A percentile compares a stretch with the other conserved stretches of the same genome.
These are phyloP conservation scores for Solanum chiquidenum DNA, from an alignment of 257 asterid genomes.

Conservation along the genomic window DNA sequence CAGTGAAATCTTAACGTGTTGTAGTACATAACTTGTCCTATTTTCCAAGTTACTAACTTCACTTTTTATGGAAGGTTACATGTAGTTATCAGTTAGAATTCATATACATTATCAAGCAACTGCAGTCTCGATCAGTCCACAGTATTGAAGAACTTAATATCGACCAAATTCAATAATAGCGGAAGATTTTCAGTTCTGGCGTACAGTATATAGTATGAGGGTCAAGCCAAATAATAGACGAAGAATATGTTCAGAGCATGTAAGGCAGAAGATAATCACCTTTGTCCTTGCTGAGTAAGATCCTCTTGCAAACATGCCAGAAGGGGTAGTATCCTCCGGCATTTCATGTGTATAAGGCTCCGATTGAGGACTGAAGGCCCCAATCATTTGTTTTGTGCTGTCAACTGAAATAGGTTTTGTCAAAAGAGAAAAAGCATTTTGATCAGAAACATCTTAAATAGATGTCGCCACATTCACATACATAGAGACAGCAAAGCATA, in stretches of 20 bases:
- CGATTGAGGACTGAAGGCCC: conserved; percentile 37
- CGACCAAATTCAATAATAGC: background rate
- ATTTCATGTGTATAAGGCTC: conserved; percentile 38
- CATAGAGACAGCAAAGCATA: background rate
- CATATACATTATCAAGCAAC: background rate
- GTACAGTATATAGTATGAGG: background rate
- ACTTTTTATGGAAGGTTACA: background rate
- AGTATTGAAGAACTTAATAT: background rate
- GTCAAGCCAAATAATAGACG: background rate
- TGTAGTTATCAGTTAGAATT: background rate
- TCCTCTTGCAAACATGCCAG: conserved; percentile 45
- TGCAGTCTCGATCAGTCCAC: background rate
- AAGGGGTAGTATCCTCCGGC: conserved; percentile 44
- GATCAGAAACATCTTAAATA: background rate
- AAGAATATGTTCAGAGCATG: background rate
- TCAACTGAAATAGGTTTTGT: conserved; percentile 16
- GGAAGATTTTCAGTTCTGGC: background rate
- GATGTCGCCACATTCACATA: background rate
- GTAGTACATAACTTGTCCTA: background rate
- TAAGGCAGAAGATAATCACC: conserved; percentile 7
- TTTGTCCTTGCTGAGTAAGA: conserved; percentile 34
- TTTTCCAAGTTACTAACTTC: background rate
- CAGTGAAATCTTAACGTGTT: background rate
- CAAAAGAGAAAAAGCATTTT: background rate
- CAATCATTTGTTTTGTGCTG: conserved; percentile 38